phyloP scores from a whole-genome alignment of 2,329 filamentous ascomycete species.

The Penicillium sclerotigenum region DNA sequence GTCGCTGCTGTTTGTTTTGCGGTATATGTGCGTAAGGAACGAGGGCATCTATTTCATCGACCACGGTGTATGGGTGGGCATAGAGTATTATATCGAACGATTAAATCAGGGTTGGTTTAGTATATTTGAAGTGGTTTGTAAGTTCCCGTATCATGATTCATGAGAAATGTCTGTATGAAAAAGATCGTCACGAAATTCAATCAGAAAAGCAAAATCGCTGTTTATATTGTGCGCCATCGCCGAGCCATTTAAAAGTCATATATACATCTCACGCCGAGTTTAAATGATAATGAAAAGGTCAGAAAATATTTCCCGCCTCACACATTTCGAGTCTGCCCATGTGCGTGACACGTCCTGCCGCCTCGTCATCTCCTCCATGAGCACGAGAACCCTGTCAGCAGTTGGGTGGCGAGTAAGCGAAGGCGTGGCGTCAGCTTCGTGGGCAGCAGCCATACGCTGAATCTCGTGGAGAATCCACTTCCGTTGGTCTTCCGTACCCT shows the following conservation, averaged over 20 bases:
- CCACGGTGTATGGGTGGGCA: slow-evolving; percentile 20
- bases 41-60: slow-evolving; percentile 60
- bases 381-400: slow-evolving; percentile 29
- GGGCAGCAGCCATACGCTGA: slow-evolving; percentile 29
- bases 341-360: slow-evolving; percentile 34
- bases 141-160: neutral
- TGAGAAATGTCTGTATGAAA: neutral
- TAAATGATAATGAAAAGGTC: slow-evolving; percentile 36
- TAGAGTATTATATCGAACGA: slow-evolving; percentile 8
- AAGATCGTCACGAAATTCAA: neutral
- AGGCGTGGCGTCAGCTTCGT: slow-evolving; percentile 5
- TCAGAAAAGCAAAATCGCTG: neutral
- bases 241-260: neutral
- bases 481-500: slow-evolving; percentile 32
- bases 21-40: slow-evolving; percentile 54
- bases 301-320: slow-evolving; percentile 34
- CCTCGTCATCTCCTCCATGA: slow-evolving; percentile 36
- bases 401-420: slow-evolving; percentile 29
- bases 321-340: slow-evolving; percentile 35
- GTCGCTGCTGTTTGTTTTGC: slow-evolving; percentile 47
- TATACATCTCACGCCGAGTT: slow-evolving; percentile 1
- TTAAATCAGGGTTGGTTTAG: neutral
- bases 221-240: neutral
- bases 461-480: slow-evolving; percentile 35
- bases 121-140: neutral